phyloP scores from a whole-genome alignment of 805 yeast genomes.

The Yarrowia sp. region DNA sequence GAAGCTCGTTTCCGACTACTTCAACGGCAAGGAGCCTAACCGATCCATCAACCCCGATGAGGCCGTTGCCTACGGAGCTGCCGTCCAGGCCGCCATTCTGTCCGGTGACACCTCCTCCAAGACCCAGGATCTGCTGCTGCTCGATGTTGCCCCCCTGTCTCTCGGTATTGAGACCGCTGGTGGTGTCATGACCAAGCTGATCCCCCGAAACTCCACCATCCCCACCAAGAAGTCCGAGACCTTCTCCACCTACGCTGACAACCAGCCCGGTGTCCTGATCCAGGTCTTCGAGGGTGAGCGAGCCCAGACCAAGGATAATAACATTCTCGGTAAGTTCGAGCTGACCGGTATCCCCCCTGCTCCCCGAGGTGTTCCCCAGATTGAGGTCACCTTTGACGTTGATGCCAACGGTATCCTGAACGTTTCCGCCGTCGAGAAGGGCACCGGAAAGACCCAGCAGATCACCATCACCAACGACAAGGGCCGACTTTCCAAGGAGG shows the following conservation, averaged over 20 bases:
- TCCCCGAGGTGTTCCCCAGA: conserved; percentile 98
- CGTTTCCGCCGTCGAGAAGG: conserved; percentile 96
- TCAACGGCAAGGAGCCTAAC: conserved; percentile 97
- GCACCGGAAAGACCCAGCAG: conserved; percentile 97
- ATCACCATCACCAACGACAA: conserved; percentile 98
- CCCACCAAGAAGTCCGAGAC: conserved; percentile 98
- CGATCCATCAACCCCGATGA: conserved; percentile 97
- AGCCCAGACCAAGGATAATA: conserved; percentile 94
- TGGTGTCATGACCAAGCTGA: conserved; percentile 98
- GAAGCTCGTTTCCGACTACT: conserved; percentile 93
- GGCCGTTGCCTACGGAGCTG: conserved; percentile 99
- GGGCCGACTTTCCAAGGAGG: conserved; percentile 98
- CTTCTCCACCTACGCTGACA: conserved; percentile 96
- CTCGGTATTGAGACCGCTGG: conserved; percentile 99
- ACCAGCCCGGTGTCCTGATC: conserved; percentile 98
- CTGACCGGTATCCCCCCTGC: conserved; percentile 97
- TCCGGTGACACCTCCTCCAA: conserved; percentile 95
- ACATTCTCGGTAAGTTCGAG: conserved; percentile 96
- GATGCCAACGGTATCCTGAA: conserved; percentile 98
- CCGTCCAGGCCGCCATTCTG: conserved; percentile 96
- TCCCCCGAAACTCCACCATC: conserved; percentile 97
- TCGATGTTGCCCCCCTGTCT: conserved; percentile 97
- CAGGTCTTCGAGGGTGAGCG: conserved; percentile 99
- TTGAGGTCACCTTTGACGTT: conserved; percentile 95
- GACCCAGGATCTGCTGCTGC: conserved; percentile 91